These are phyloP conservation scores for Ophiostoma quercus DNA, from an alignment of 2,329 filamentous ascomycete species.

Conservation along the genomic window DNA sequence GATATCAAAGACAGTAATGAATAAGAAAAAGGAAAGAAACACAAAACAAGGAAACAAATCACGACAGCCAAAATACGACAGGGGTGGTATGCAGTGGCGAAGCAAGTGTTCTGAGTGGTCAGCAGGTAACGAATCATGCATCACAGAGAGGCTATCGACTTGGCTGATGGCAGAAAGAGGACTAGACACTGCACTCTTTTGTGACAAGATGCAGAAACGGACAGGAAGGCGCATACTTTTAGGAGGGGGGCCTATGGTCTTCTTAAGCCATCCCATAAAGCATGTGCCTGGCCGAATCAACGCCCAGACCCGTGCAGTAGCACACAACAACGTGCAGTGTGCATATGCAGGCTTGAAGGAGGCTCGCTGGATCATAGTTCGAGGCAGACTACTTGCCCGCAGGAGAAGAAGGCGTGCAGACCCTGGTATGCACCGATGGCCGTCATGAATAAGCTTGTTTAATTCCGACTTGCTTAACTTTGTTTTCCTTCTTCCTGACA, in stretches of 20 bases:
- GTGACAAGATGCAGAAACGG: background rate
- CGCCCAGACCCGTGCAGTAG: background rate
- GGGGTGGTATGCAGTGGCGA: conserved; percentile 2
- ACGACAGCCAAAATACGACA: background rate
- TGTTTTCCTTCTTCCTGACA: too few relatives aligned
- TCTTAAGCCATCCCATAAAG: background rate
- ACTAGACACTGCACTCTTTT: background rate
- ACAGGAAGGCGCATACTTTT: background rate
- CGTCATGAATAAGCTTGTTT: background rate
- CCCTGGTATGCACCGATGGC: background rate
- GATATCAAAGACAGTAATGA: background rate
- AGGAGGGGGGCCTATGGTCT: background rate
- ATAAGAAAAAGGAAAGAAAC: background rate
- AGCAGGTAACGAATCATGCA: conserved; percentile 2
- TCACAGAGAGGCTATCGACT: background rate
- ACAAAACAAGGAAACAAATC: background rate
- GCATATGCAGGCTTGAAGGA: background rate
- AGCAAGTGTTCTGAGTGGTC: conserved; percentile 12
- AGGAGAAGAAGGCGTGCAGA: background rate
- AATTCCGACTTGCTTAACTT: background rate
- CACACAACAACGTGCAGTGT: background rate
- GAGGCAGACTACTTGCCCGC: background rate
- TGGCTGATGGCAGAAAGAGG: conserved; percentile 8
- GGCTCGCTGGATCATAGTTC: background rate
- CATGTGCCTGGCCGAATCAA: conserved; percentile 3